Conservation (phyloP, 257 asterid species). For the Solanum gracilifrons region DNA sequence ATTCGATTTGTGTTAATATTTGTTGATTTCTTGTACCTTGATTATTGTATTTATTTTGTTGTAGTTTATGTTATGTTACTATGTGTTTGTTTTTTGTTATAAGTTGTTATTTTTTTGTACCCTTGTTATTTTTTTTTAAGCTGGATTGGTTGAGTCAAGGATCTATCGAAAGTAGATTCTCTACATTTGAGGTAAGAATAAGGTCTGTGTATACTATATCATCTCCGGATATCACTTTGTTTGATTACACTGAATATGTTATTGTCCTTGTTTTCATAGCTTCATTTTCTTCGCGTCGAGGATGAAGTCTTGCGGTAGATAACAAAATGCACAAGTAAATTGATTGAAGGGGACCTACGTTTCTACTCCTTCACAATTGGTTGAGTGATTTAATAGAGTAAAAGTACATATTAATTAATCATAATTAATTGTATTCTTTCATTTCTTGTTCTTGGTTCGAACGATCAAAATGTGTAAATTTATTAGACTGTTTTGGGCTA, state of each 20-base stretch:
- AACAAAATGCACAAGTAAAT: not conserved
- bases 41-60: not conserved
- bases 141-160: not conserved
- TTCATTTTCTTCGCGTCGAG: not conserved
- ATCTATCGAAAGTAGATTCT: rapidly evolving
- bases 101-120: no score
- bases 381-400: not conserved
- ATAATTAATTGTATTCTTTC: not conserved
- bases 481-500: no score
- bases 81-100: not conserved
- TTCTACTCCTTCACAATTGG: not conserved
- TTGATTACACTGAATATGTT: not conserved
- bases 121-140: not conserved
- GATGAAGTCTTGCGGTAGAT: not conserved
- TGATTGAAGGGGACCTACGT: not conserved
- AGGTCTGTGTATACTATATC: rapidly evolving
- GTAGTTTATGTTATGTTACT: no score
- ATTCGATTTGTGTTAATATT: not conserved
- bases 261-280: no score
- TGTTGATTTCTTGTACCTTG: not conserved
- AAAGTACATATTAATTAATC: not conserved
- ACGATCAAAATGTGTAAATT: no score
- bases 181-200: not conserved
- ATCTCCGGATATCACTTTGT: not conserved
- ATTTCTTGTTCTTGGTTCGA: no score